Conservation (phyloP, 495 filamentous ascomycete genomes). For the Hyphodiscus hymeniophilus region DNA sequence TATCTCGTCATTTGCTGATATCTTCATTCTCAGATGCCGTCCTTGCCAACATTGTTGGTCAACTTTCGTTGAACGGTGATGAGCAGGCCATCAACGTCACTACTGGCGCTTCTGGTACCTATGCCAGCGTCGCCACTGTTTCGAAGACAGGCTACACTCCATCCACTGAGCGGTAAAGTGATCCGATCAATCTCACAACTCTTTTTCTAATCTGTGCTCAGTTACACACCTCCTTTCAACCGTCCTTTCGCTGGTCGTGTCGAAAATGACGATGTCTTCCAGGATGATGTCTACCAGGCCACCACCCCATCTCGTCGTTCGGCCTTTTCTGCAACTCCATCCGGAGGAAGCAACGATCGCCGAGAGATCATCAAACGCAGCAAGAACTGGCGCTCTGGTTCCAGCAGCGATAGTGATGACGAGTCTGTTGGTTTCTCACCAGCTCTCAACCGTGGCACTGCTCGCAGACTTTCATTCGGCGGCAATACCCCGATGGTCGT, state of each 20-base stretch:
- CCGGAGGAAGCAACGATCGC: not conserved
- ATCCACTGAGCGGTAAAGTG: slow-evolving; percentile 4
- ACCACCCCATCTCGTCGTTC: slow-evolving; percentile 4
- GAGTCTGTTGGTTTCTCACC: slow-evolving; percentile 6
- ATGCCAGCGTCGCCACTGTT: slow-evolving; percentile 1
- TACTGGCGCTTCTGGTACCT: not conserved
- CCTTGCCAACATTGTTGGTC: not conserved
- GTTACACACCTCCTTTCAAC: slow-evolving; percentile 15
- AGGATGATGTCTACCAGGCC: too few relatives aligned
- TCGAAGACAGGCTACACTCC: slow-evolving; percentile 2
- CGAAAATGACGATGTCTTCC: slow-evolving; percentile 9
- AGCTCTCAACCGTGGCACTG: not conserved
- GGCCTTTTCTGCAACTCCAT: slow-evolving; percentile 4
- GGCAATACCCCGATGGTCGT: slow-evolving; percentile 7
- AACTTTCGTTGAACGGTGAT: slow-evolving; percentile 4
- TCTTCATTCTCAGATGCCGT: not conserved
- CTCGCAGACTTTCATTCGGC: not conserved
- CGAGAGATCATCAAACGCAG: slow-evolving; percentile 5
- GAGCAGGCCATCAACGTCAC: slow-evolving; percentile 1
- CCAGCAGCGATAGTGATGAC: slow-evolving; percentile 3
- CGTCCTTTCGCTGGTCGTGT: slow-evolving; percentile 12
- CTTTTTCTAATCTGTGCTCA: not conserved
- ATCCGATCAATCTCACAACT: not conserved
- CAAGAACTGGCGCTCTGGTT: slow-evolving; percentile 19
- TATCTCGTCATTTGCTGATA: too few relatives aligned